Evolutionary conservation across 2,329 filamentous ascomycete species (phyloP).

Genomic region (Botrytis cinerea): DNA sequence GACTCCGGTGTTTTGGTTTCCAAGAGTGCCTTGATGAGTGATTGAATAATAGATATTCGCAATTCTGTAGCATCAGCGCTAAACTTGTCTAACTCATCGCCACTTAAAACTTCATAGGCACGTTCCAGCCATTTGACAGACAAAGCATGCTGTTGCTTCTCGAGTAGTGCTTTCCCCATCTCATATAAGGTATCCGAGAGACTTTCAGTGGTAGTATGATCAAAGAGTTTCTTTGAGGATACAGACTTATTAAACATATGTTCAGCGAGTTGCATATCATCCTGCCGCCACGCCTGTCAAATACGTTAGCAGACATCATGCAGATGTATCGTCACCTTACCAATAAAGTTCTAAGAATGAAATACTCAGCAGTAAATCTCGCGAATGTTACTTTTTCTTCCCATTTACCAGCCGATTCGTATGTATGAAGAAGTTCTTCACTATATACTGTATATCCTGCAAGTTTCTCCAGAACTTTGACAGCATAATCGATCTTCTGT

Average conservation of each 20-base stretch:
- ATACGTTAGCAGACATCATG: not conserved
- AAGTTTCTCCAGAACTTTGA: constrained; percentile 63
- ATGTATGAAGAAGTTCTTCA: constrained; percentile 46
- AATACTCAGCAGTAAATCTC: constrained; percentile 40
- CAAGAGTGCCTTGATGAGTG: constrained; percentile 58
- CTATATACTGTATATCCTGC: constrained; percentile 60
- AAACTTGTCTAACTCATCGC: constrained; percentile 55
- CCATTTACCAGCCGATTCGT: constrained; percentile 34
- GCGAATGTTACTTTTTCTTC: constrained; percentile 39
- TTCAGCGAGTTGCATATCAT: constrained; percentile 73
- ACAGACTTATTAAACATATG: constrained; percentile 69
- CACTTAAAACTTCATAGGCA: constrained; percentile 60
- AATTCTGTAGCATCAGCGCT: constrained; percentile 64
- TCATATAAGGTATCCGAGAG: constrained; percentile 70
- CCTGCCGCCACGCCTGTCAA: constrained; percentile 71
- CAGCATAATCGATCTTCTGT: constrained; percentile 57
- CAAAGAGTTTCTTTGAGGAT: constrained; percentile 45
- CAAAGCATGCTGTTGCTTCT: constrained; percentile 52
- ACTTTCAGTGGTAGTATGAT: constrained; percentile 56
- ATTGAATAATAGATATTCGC: constrained; percentile 65
- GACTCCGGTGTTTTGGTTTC: constrained; percentile 49
- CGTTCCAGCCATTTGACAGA: constrained; percentile 75
- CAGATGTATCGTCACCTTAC: constrained; percentile 46
- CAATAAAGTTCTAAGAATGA: constrained; percentile 49
- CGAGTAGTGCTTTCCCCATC: constrained; percentile 64